Evolutionary conservation across 768 basidiomycete species (phyloP).

Genomic region (Nevesoporus exiguus): DNA sequence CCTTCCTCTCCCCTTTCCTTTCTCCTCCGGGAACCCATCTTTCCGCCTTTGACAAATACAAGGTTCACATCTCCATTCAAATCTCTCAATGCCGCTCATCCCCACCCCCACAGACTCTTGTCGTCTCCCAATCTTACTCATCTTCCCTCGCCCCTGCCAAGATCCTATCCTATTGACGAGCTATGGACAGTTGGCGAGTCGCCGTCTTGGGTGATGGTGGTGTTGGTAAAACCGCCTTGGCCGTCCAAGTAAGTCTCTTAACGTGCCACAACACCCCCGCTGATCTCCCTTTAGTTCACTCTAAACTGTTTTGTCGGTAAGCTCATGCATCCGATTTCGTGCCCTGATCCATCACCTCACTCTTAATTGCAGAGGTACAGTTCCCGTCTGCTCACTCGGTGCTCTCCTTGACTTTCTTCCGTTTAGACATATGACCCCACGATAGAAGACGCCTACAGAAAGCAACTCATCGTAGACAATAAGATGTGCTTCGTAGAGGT

Average conservation of each 20-base stretch:
- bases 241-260: slow-evolving; percentile 72
- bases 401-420: slow-evolving; percentile 9
- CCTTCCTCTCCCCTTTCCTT: slow-evolving; percentile 39
- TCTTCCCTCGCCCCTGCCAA: slow-evolving; percentile 18
- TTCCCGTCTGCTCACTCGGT: slow-evolving; percentile 5
- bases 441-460: slow-evolving; percentile 97
- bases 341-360: slow-evolving; percentile 14
- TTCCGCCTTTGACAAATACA: slow-evolving; percentile 31
- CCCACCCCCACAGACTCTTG: slow-evolving; percentile 12
- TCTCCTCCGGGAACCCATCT: slow-evolving; percentile 25
- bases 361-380: slow-evolving; percentile 50
- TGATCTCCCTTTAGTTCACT: slow-evolving; percentile 68
- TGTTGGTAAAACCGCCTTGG: slow-evolving; percentile 94
- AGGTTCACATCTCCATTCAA: slow-evolving; percentile 25
- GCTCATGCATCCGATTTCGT: slow-evolving; percentile 27
- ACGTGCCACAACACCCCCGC: neutral
- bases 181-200: slow-evolving; percentile 94
- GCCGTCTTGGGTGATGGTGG: slow-evolving; percentile 96
- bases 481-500: slow-evolving; percentile 95
- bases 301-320: slow-evolving; percentile 94
- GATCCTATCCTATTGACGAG: slow-evolving; percentile 24
- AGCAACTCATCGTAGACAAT: slow-evolving; percentile 92
- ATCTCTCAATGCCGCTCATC: slow-evolving; percentile 20
- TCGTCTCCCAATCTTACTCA: slow-evolving; percentile 23
- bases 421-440: slow-evolving; percentile 92